Conservation (phyloP, 805 yeast genomes). For the Kodamaea sagamina region DNA sequence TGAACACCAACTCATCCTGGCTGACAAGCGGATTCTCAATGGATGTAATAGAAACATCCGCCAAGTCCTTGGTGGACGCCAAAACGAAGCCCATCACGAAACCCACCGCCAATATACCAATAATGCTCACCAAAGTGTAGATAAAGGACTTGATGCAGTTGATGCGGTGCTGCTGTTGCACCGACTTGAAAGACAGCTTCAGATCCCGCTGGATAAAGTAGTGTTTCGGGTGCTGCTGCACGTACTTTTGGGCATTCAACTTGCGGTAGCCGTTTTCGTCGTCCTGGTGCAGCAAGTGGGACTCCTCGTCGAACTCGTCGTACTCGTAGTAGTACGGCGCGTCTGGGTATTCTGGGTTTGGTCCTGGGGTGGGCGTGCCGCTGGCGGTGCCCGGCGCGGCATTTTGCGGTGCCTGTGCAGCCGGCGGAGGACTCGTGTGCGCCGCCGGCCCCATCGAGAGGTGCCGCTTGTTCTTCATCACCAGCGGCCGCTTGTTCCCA, state of each 20-base stretch:
- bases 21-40: conserved; percentile 74
- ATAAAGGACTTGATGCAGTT: conserved; percentile 34
- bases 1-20: conserved; percentile 82
- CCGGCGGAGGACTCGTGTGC: conserved; percentile 7
- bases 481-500: conserved; percentile 21
- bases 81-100: conserved; percentile 80
- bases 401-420: conserved; percentile 9
- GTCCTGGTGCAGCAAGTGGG: conserved; percentile 5
- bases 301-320: conserved; percentile 40
- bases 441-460: conserved; percentile 38
- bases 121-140: conserved; percentile 47
- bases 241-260: conserved; percentile 14
- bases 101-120: conserved; percentile 64
- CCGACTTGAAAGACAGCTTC: conserved; percentile 21
- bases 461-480: conserved; percentile 35
- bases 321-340: conserved; percentile 34
- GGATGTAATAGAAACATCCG: conserved; percentile 59
- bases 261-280: conserved; percentile 15
- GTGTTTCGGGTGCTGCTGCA: conserved; percentile 22
- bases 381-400: background rate
- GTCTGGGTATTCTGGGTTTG: conserved; percentile 1
- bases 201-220: conserved; percentile 30
- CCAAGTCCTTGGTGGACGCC: conserved; percentile 84
- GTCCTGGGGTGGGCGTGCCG: conserved; percentile 2
- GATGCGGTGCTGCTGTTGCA: conserved; percentile 16